These are phyloP conservation scores for Penicillium coprophilum DNA, from an alignment of 495 filamentous ascomycete genomes.

Conservation along the genomic window DNA sequence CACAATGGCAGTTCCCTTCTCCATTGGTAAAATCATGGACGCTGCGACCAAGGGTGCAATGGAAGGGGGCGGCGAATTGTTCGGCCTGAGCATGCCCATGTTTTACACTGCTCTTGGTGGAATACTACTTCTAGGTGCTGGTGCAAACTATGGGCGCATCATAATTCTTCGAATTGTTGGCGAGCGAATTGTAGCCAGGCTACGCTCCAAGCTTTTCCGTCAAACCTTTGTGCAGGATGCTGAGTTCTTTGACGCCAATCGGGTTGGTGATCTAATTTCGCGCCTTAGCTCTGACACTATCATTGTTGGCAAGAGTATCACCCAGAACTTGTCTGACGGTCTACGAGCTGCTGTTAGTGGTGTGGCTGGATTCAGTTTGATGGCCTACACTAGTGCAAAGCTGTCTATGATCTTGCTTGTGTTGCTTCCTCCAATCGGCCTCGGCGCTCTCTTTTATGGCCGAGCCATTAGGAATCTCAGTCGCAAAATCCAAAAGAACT, in stretches of 20 bases:
- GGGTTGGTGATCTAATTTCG: conserved; percentile 93
- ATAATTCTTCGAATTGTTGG: conserved; percentile 93
- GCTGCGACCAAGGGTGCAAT: conserved; percentile 62
- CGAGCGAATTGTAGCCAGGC: conserved; percentile 85
- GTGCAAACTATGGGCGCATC: conserved; percentile 91
- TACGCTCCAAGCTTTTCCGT: conserved; percentile 86
- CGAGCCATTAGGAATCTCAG: conserved; percentile 82
- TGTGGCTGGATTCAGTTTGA: conserved; percentile 79
- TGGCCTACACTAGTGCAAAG: conserved; percentile 91
- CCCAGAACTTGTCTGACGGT: conserved; percentile 94
- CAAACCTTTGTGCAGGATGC: conserved; percentile 92
- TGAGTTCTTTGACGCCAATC: conserved; percentile 98
- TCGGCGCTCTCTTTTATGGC: conserved; percentile 89
- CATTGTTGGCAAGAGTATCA: conserved; percentile 97
- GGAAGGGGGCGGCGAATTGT: conserved; percentile 56
- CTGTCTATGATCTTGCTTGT: conserved; percentile 81
- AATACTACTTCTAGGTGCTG: conserved; percentile 70
- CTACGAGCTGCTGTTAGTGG: conserved; percentile 85
- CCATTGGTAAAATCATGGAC: conserved; percentile 93
- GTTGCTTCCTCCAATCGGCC: conserved; percentile 88
- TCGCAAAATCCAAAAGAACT: conserved; percentile 85
- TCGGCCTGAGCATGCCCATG: conserved; percentile 70
- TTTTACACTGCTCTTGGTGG: conserved; percentile 75
- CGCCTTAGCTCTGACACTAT: conserved; percentile 93
- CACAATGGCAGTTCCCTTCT: conserved; percentile 93